Conservation (phyloP, 2,329 filamentous ascomycete genomes). For the Leptographium wingfieldii region DNA sequence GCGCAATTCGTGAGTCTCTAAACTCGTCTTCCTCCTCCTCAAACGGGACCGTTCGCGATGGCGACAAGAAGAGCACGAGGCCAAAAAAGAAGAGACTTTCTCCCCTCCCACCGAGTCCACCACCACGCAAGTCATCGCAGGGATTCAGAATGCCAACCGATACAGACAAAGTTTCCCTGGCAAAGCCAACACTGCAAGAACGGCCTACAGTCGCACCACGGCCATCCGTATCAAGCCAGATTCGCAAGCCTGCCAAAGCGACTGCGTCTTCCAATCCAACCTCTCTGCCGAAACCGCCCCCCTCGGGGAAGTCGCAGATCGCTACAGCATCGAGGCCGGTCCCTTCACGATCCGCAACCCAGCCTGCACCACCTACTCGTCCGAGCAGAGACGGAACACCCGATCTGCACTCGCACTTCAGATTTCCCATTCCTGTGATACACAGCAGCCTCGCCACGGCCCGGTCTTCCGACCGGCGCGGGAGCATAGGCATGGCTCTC, state of each 20-base stretch:
- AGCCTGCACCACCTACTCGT: constrained; percentile 37
- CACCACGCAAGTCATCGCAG: constrained; percentile 48
- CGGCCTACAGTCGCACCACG: constrained; percentile 4
- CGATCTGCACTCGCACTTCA: constrained; percentile 44
- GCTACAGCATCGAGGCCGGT: constrained; percentile 14
- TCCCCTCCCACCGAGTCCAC: constrained; percentile 45
- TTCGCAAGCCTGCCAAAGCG: not conserved
- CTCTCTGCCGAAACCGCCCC: not conserved
- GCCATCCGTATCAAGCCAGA: constrained; percentile 6
- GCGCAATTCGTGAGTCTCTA: constrained; percentile 55
- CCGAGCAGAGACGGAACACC: constrained; percentile 59
- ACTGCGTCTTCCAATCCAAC: not conserved
- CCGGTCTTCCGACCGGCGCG: constrained; percentile 36
- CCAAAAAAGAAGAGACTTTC: constrained; percentile 31
- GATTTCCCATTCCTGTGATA: constrained; percentile 39
- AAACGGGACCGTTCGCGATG: constrained; percentile 40
- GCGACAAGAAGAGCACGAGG: constrained; percentile 30
- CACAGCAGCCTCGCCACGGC: constrained; percentile 47
- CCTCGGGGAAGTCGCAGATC: constrained; percentile 1
- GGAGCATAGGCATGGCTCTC: constrained; percentile 18
- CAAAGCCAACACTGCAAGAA: constrained; percentile 11
- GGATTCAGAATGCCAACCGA: constrained; percentile 32
- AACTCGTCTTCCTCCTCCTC: constrained; percentile 63
- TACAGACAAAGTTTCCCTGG: constrained; percentile 20
- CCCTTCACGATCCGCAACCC: constrained; percentile 7